These are phyloP conservation scores for Claviceps fusiformis DNA, from an alignment of 2,329 filamentous ascomycete species.

Conservation along the genomic window DNA sequence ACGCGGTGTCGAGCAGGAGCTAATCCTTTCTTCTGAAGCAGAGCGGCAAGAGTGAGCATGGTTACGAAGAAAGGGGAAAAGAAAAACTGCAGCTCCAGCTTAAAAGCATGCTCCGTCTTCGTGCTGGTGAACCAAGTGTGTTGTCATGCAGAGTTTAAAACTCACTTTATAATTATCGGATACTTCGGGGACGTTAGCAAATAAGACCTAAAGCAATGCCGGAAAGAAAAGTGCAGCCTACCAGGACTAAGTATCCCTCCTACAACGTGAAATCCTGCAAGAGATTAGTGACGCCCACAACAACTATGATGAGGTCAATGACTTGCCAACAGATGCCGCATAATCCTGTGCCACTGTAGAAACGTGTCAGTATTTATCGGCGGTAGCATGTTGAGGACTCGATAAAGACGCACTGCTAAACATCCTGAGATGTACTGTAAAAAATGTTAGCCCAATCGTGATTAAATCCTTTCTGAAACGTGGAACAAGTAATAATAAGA, in stretches of 20 bases:
- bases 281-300: not conserved
- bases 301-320: not conserved
- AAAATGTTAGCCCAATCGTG: not conserved
- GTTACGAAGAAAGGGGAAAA: not conserved
- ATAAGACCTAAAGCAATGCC: not conserved
- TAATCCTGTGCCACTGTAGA: not conserved
- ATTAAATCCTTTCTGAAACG: not conserved
- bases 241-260: not conserved
- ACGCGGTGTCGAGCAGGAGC: conserved; percentile 24
- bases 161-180: not conserved
- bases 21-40: conserved; percentile 21
- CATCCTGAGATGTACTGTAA: not conserved
- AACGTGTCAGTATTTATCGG: not conserved
- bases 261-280: not conserved
- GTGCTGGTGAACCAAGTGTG: not conserved
- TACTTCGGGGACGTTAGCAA: not conserved
- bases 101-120: not conserved
- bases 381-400: not conserved
- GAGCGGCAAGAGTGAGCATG: not conserved
- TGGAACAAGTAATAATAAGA: not conserved
- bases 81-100: not conserved
- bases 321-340: not conserved
- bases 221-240: not conserved
- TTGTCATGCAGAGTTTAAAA: not conserved
- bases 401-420: not conserved